Evolutionary conservation across 805 yeast genomes (phyloP), one percentile per base, ranked within the genome.

Genomic region (Saturnispora saitoi): DNA sequence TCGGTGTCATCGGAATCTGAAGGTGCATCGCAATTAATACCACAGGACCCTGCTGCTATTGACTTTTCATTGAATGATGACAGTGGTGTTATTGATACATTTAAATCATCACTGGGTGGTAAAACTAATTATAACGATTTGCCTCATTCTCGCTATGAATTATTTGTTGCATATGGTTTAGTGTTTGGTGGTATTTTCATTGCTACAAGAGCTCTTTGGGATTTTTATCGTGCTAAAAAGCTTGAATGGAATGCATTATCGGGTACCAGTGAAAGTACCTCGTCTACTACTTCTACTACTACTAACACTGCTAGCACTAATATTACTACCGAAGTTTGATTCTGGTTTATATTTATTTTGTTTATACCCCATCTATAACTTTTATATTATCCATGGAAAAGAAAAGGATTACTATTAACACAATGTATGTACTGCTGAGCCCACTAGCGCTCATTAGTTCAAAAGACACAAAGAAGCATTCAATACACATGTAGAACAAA

Each of bases 181-280:
- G 79, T 87, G 45, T 70, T 81, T 1, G 69, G 85, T 42, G 98
- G 98, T 1, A 60, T 75, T 1, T 72, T 83, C 48, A 70, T 91
- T 4, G 66, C 83, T 10, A 49, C 80, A 15, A 85, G 83, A 59
- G 80, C 95, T 11, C 53, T 85, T n/a, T 66, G 73, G 42, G 93
- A 85, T 61, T 91, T 82, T 62, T 72, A 73, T 54, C 72, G 80
- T 53, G 93, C 91, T n/a, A 80, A 83, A 61, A 77, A 76, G 58
- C 81, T 81, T 78, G 96, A 90, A 62, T 69, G 40, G 32, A 26
- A 29, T 32, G 38, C 44, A 17, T 17, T 14, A 14, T 20, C 41
- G 11, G 41, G 20, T 45, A 17, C 32, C 7, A 17, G n/a, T 11
- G 32, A 41, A 12, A 34, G 17, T 17, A 14, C 14, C 12, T 31